These are phyloP conservation scores for Rhododendron ferrugineum DNA, from an alignment of 148 eudicot species.

Conservation along the genomic window DNA sequence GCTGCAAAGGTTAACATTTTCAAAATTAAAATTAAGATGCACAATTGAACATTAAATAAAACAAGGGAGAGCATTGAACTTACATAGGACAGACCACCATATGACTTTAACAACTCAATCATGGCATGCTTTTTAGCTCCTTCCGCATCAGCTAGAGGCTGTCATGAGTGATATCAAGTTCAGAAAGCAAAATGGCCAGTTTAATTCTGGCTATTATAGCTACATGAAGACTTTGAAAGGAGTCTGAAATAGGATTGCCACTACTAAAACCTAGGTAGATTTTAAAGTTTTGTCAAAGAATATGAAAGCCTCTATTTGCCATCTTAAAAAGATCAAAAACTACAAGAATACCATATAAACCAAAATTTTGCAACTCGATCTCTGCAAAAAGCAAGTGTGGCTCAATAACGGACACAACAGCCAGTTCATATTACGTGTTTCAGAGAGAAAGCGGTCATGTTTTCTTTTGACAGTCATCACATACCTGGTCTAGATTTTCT, in stretches of 20 bases:
- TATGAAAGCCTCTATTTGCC: not conserved
- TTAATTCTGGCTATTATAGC: not conserved
- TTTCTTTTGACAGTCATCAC: not conserved
- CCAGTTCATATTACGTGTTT: not conserved
- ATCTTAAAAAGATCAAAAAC: not conserved
- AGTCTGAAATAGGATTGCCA: not conserved
- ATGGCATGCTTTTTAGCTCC: slow-evolving; percentile 77
- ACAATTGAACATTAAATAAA: not conserved
- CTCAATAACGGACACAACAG: not conserved
- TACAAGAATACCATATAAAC: not conserved
- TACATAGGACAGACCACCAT: slow-evolving; percentile 89
- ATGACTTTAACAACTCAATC: slow-evolving; percentile 73
- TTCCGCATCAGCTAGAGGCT: slow-evolving; percentile 99
- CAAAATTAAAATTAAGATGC: not conserved
- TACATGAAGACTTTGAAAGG: not conserved
- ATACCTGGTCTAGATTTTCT: not conserved
- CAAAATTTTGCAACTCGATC: not conserved
- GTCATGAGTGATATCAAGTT: slow-evolving; percentile 28
- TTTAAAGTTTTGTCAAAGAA: not conserved
- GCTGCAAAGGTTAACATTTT: not conserved
- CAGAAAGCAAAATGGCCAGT: slow-evolving; percentile 4
- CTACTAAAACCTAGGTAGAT: not conserved
- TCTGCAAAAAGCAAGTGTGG: not conserved
- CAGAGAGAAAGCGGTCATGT: not conserved
- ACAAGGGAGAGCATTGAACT: slow-evolving; percentile 29